Base-by-base conservation (phyloP, 73 alveolate genomes). In the Stentor coeruleus region DNA sequence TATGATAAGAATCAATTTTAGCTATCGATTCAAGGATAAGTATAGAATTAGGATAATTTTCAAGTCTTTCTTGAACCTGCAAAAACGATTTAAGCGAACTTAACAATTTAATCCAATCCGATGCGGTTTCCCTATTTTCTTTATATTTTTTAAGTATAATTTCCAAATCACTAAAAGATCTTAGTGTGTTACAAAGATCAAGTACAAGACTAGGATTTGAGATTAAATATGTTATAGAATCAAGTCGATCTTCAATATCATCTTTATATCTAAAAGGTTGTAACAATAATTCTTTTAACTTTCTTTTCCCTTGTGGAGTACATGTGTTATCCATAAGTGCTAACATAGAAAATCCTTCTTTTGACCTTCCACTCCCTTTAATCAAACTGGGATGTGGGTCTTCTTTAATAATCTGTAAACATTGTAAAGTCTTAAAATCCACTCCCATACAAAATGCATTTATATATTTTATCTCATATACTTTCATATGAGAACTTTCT, bases 321-420 rank as follows among this genome's bases (percentile, higher is more conserved):
- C 31, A 41, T 14, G 84, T 60, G 11, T 41, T 41, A 41, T 79
- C 86, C 41, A 79, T 20, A 20, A 79, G 86, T n/a, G 59, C 85
- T 14, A 79, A 58, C n/a, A 79, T 33, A 6, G 86, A 79, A 0
- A 79, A 28, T 39, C 86, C 86, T 58, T 79, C 86, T 41, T 79
- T 79, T 14, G 85, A 79, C 11, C 49, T 35, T 77, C 86, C 86
- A 58, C 26, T 35, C 1, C 35, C 35, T 40, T 79, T 79, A 6
- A 79, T 41, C 14, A 59, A 14, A 40, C 86, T 59, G 20, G 86
- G 86, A 79, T 79, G 86, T 26, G 82, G 20, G 31, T 79, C 86
- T 58, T 39, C 84, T n/a, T 58, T 42, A 14, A 79, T 33, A 55
- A 79, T 79, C 85, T 79, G 82, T 15, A 79, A 41, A 0, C 41